phyloP scores from a whole-genome alignment of 1,284 basidiomycete genomes.

The Ganoderma sinense region DNA sequence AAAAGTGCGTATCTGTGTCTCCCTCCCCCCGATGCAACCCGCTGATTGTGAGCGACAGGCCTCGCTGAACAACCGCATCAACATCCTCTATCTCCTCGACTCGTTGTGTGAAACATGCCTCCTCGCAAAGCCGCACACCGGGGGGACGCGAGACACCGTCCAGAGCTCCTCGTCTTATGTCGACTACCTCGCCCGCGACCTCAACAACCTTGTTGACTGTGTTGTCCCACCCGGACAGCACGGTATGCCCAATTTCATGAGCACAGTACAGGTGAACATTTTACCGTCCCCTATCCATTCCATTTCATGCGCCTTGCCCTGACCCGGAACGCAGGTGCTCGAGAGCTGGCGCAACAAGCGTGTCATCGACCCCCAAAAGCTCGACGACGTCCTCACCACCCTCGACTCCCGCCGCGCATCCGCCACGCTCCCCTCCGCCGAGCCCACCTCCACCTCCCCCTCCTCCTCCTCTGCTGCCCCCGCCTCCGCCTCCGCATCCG shows the following conservation, averaged over 20 bases:
- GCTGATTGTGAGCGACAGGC: conserved; percentile 55
- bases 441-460: conserved; percentile 20
- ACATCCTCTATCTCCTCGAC: conserved; percentile 93
- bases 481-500: conserved; percentile 17
- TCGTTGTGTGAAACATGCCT: conserved; percentile 83
- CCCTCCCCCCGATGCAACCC: background rate
- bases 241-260: conserved; percentile 86
- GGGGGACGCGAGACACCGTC: conserved; percentile 48
- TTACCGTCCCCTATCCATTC: background rate
- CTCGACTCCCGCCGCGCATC: conserved; percentile 54
- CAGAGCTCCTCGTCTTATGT: conserved; percentile 70
- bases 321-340: conserved; percentile 64
- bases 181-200: conserved; percentile 76
- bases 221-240: conserved; percentile 86
- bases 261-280: conserved; percentile 78
- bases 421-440: conserved; percentile 38
- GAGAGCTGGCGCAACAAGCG: conserved; percentile 89
- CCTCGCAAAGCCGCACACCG: conserved; percentile 64
- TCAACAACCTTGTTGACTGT: conserved; percentile 77
- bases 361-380: conserved; percentile 77
- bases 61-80: conserved; percentile 90
- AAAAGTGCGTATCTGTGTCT: conserved; percentile 61
- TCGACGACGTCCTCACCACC: conserved; percentile 69
- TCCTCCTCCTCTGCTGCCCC: conserved; percentile 31
- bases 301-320: background rate